Evolutionary conservation across 805 yeast species (phyloP), one percentile per base, ranked within the genome.

Genomic region (Diddensiella transvaalensis): DNA sequence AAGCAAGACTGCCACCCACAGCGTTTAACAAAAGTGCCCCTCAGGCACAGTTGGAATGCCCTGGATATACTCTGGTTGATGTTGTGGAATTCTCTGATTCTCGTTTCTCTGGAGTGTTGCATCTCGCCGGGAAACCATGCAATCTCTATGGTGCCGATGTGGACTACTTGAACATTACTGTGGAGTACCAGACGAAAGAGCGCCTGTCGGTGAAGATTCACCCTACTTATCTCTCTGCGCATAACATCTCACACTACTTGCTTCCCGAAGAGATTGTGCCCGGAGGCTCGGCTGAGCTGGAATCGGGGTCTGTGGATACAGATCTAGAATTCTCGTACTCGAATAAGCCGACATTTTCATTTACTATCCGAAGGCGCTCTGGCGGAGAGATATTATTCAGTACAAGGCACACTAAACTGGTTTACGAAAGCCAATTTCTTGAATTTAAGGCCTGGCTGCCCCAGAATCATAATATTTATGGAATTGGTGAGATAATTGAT

Each of bases 401-500:
- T 40, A 66, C 69, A 11, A 48, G 47, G n/a, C 65, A 62, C 3
- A 61, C 60, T 41, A 61, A 65, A 8, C 49, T 66, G 24, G 66
- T 66, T 17, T 66, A 60, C 46, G 63, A 67, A 11, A 63, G 66
- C 48, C 68, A 65, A 47, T 65, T 63, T 42, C 44, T 66, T 17
- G 68, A 66, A 43, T 58, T 66, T 49, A 61, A 60, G 49, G 62
- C 69, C 13, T 41, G 59, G 3, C 54, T 66, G 43, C 68, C 67
- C 13, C 43, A 29, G 30, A 59, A 56, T 11, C 67, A 66, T 43
- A 53, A 55, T 6, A 50, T 66, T 18, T 52, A 61, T 19, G 70
- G 70, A 2, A 54, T 66, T n/a, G 70, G 69, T 8, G 70, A 66
- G 52, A 57, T 67, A 2, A 59, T 62, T 41, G 67, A 62, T 35